Conservation (phyloP, 306 rosid genomes). For the Lablab purpureus region DNA sequence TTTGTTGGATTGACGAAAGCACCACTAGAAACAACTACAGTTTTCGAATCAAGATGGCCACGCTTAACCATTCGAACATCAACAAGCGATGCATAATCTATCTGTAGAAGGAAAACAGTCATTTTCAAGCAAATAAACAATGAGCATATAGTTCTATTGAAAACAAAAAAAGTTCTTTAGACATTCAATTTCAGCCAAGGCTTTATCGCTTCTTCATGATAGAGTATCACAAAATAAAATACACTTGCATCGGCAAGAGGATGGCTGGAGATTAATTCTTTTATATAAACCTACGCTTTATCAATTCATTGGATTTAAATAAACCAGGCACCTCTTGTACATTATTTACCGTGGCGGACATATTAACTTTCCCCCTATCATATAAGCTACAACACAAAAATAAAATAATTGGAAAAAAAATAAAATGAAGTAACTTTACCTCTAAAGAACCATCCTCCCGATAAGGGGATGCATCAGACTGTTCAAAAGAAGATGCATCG, state of each 20-base stretch:
- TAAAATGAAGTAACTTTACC: conserved; percentile 54
- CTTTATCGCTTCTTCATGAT: conserved; percentile 12
- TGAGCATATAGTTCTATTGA: background rate
- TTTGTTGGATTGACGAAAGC: conserved; percentile 39
- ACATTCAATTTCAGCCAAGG: conserved; percentile 22
- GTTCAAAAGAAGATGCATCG: conserved; percentile 51
- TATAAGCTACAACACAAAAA: conserved; percentile 1
- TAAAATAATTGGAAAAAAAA: background rate
- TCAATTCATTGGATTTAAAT: conserved; percentile 16
- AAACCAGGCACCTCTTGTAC: conserved; percentile 5
- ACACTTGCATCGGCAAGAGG: background rate
- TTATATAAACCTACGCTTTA: background rate
- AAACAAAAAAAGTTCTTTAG: background rate
- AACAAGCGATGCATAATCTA: conserved; percentile 46
- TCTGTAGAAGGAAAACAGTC: conserved; percentile 46
- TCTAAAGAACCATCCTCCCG: conserved; percentile 89
- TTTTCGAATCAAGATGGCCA: conserved; percentile 36
- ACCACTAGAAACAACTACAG: conserved; percentile 30
- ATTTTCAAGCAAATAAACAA: conserved; percentile 39
- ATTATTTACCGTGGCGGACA: conserved; percentile 13
- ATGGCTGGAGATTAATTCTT: conserved; percentile 16
- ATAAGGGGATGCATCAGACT: conserved; percentile 63
- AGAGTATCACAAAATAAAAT: conserved; percentile 22
- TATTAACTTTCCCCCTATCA: background rate
- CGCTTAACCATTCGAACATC: conserved; percentile 52